Evolutionary conservation across 2,329 filamentous ascomycete genomes (phyloP), one percentile per base, ranked within the genome.

Genomic region (Sclerotinia subarctica): DNA sequence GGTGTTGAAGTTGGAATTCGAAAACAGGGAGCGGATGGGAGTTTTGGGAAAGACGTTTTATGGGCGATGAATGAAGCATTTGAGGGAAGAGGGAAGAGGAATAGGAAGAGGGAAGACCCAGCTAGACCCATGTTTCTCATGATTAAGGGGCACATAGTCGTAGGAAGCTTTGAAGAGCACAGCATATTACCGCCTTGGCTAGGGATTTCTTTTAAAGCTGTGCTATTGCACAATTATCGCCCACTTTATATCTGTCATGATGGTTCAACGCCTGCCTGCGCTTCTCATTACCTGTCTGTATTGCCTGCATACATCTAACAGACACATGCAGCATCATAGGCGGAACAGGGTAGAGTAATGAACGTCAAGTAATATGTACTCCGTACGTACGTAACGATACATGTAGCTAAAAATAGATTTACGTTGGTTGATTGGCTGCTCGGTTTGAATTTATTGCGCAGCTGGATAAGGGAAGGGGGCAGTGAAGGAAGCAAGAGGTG

Each of bases 211-310:
- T 24, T 24, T 35, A 3, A n/a, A 51, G 59, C 46, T 11, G 59
- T 62, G 44, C 29, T 10, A 26, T 62, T 62, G 46, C 59, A 52
- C 46, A 51, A 63, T 63, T 63, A 63, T 63, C 59, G 59, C 47
- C 29, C 59, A 63, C 58, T 51, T 38, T 38, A 5, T 26, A 13
- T 21, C 19, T 62, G 59, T 10, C 32, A 17, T 38, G 29, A 38
- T 62, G 11, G 29, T 26, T 26, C 13, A 47, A 49, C 46, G 58
- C 32, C 29, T 49, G 58, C 19, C 58, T 51, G 44, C 58, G 54
- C 54, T 44, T 58, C 56, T 15, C 29, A 3, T 26, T 35, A 35
- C 58, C n/a, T 47, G 29, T 38, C 44, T 35, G 17, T 24, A 58
- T 62, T 24, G 46, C 59, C 29, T 38, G 46, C 59, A 51, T 38